These are phyloP conservation scores for Dothidotthia symphoricarpi DNA, from an alignment of 2,329 filamentous ascomycete species.

Conservation along the genomic window DNA sequence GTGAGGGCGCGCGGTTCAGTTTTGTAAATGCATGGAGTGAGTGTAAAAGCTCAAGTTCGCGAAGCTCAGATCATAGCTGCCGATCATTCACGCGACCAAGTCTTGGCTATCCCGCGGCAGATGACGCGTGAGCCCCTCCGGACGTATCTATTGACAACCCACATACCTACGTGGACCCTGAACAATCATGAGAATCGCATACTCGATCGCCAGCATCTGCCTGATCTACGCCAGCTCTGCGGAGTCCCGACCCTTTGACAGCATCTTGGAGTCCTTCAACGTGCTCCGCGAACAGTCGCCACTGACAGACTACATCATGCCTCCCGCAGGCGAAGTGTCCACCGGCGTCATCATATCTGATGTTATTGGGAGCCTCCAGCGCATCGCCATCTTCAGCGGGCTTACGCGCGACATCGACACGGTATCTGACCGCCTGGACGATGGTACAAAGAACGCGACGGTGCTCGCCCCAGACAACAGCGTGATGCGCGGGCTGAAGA, in stretches of 20 bases:
- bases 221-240: constrained; percentile 34
- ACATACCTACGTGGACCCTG: constrained; percentile 6
- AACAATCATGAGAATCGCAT: constrained; percentile 33
- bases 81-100: constrained; percentile 33
- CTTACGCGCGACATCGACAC: constrained; percentile 72
- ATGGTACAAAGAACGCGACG: constrained; percentile 68
- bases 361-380: constrained; percentile 74
- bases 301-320: constrained; percentile 30
- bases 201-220: constrained; percentile 30
- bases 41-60: constrained; percentile 5
- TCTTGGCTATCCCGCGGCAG: constrained; percentile 30
- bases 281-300: constrained; percentile 30
- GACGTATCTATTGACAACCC: constrained; percentile 11
- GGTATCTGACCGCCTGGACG: constrained; percentile 67
- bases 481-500: constrained; percentile 71
- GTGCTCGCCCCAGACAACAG: constrained; percentile 85
- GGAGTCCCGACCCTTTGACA: constrained; percentile 32
- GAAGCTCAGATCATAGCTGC: constrained; percentile 8
- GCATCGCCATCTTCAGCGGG: constrained; percentile 78
- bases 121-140: constrained; percentile 35
- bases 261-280: constrained; percentile 30
- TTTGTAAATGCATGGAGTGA: constrained; percentile 15
- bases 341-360: constrained; percentile 70
- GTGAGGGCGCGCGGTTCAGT: constrained; percentile 15
- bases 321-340: constrained; percentile 29